Percentiles rank a stretch among this genome's conserved stretches.
These are phyloP conservation scores for Thraustotheca clavata DNA, from an alignment of 352 stramenopile species.

Conservation along the genomic window DNA sequence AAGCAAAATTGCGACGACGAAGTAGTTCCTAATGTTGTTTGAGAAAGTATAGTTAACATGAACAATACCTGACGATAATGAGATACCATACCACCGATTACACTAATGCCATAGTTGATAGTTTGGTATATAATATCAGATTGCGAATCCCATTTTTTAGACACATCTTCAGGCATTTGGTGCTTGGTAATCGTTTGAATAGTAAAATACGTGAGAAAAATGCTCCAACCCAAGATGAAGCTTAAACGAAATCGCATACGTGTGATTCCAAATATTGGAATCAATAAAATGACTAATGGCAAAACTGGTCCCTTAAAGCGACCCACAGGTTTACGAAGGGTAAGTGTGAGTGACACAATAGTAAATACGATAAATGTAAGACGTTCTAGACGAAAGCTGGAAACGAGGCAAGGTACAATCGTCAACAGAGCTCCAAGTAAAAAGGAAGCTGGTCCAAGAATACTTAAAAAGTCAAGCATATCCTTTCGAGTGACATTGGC, in stretches of 20 bases:
- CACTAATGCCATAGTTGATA: conserved; percentile 76
- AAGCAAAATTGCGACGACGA: conserved; percentile 66
- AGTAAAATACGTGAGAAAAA: conserved; percentile 57
- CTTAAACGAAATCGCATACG: conserved; percentile 69
- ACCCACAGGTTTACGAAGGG: conserved; percentile 67
- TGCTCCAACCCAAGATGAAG: conserved; percentile 56
- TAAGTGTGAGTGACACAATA: conserved; percentile 48
- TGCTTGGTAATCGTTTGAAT: conserved; percentile 44
- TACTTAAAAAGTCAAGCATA: conserved; percentile 15
- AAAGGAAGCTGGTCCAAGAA: conserved; percentile 27
- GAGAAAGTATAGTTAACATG: neutral
- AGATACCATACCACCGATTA: conserved; percentile 73
- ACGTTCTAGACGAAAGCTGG: conserved; percentile 46
- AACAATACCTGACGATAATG: conserved; percentile 51
- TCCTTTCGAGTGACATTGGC: conserved; percentile 13
- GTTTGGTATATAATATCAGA: conserved; percentile 73
- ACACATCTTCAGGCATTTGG: conserved; percentile 28
- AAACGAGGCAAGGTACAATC: conserved; percentile 39
- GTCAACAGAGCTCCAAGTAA: conserved; percentile 38
- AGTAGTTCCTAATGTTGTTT: conserved; percentile 38
- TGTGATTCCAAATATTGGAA: conserved; percentile 75
- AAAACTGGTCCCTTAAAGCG: conserved; percentile 59
- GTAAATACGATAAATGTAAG: conserved; percentile 51
- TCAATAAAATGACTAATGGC: conserved; percentile 64
- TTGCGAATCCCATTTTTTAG: conserved; percentile 43